phyloP scores from a whole-genome alignment of 2,329 filamentous ascomycete species.

The Stemphylium beticola region DNA sequence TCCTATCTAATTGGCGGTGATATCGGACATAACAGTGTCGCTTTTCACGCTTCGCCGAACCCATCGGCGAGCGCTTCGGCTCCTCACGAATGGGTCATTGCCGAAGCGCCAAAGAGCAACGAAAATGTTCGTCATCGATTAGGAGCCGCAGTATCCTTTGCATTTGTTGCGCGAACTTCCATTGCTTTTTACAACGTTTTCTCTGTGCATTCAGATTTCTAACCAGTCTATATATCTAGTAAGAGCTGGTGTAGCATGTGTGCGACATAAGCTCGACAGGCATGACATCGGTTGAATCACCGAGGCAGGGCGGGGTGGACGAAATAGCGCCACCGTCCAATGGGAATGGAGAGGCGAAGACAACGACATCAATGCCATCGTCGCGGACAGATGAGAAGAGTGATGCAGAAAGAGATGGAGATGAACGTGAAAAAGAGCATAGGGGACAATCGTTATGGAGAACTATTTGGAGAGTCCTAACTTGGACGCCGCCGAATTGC shows the following conservation, averaged over 20 bases:
- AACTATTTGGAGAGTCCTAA: constrained; percentile 45
- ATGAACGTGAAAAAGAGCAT: not conserved
- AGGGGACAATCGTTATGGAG: constrained; percentile 23
- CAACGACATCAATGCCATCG: not conserved
- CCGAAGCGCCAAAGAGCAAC: not conserved
- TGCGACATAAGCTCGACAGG: not conserved
- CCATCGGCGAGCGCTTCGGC: constrained; percentile 7
- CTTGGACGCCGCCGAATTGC: constrained; percentile 69
- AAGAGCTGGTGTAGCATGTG: constrained; percentile 2
- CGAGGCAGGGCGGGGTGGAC: not conserved
- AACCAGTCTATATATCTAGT: not conserved
- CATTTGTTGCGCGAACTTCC: not conserved
- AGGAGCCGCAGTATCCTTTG: not conserved
- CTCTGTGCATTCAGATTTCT: not conserved
- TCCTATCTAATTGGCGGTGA: constrained; percentile 19
- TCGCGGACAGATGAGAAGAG: not conserved
- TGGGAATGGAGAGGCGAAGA: not conserved
- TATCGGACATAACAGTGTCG: constrained; percentile 17
- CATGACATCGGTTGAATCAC: constrained; percentile 1
- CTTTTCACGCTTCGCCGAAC: not conserved
- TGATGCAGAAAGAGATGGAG: not conserved
- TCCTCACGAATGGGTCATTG: constrained; percentile 14
- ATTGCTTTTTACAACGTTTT: not conserved
- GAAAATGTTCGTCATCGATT: constrained; percentile 17
- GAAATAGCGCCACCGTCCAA: not conserved